Evolutionary conservation across 768 basidiomycete genomes (phyloP).

Genomic region (Suillus occidentalis): DNA sequence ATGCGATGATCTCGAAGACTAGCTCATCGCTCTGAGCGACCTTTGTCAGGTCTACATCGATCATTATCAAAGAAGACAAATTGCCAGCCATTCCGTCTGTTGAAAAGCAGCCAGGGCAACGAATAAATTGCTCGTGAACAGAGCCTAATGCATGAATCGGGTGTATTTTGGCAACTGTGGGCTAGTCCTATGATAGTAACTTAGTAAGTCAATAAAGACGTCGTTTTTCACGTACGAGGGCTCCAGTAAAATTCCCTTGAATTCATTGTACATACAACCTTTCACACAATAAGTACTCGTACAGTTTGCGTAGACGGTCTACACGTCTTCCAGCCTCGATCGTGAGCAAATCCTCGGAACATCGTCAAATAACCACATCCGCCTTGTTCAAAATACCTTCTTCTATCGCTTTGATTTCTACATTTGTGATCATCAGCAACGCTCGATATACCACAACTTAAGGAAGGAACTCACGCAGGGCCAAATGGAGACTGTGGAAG

Average conservation of each 20-base stretch:
- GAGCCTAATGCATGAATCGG: too few species aligned
- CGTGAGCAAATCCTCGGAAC: background rate
- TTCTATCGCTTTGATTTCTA: constrained; percentile 33
- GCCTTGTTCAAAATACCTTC: constrained; percentile 19
- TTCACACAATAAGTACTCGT: background rate
- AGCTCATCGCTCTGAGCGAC: too few species aligned
- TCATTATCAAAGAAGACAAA: too few species aligned
- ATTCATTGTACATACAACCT: background rate
- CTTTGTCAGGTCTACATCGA: too few species aligned
- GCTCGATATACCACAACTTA: background rate
- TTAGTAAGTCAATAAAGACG: background rate
- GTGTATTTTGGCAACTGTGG: too few species aligned
- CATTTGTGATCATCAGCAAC: constrained; percentile 1
- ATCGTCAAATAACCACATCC: constrained; percentile 2
- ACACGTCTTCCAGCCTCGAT: background rate
- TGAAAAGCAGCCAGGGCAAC: too few species aligned
- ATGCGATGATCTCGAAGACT: too few species aligned
- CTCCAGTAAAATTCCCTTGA: background rate
- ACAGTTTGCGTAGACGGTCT: background rate
- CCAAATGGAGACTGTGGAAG: constrained; percentile 32
- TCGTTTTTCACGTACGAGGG: background rate
- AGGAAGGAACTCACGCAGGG: constrained; percentile 27
- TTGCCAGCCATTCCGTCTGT: too few species aligned
- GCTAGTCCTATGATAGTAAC: too few species aligned
- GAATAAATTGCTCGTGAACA: too few species aligned